These are phyloP conservation scores for Physcomitrium patens DNA, from an alignment of 225 moss, liverwort and hornwort species.

Conservation along the genomic window DNA sequence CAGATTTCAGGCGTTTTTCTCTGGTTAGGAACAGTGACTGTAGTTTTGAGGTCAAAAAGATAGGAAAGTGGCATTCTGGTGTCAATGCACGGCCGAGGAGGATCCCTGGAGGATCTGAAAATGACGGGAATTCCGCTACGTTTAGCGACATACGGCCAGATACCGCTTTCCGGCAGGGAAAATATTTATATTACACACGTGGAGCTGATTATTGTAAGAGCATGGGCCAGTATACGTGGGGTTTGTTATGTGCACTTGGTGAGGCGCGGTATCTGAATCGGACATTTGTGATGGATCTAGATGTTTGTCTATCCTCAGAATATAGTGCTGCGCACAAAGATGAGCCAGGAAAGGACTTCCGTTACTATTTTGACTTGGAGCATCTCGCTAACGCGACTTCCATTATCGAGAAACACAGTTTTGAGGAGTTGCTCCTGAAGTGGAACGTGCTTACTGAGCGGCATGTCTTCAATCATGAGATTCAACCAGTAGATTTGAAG, in stretches of 20 bases:
- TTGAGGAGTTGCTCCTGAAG: conserved; percentile 53
- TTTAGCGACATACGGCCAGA: conserved; percentile 16
- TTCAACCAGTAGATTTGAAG: conserved; percentile 58
- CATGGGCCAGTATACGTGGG: conserved; percentile 75
- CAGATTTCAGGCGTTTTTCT: conserved; percentile 72
- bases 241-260: conserved; percentile 76
- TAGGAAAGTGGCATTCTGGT: conserved; percentile 91
- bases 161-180: conserved; percentile 28
- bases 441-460: conserved; percentile 43
- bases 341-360: conserved; percentile 81
- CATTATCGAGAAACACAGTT: conserved; percentile 49
- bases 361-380: conserved; percentile 80
- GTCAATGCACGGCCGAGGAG: conserved; percentile 59
- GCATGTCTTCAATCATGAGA: conserved; percentile 46
- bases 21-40: conserved; percentile 51
- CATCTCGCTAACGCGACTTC: conserved; percentile 64
- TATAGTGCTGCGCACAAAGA: conserved; percentile 51
- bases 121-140: conserved; percentile 4
- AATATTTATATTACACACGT: conserved; percentile 67
- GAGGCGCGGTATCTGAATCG: conserved; percentile 84
- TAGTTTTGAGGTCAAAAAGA: conserved; percentile 53
- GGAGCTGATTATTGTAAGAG: conserved; percentile 82
- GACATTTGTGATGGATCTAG: conserved; percentile 84
- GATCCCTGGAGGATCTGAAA: conserved; percentile 5
- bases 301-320: conserved; percentile 71